phyloP scores from a whole-genome alignment of 352 stramenopile species.

The Globisporangium uncinulatum region DNA sequence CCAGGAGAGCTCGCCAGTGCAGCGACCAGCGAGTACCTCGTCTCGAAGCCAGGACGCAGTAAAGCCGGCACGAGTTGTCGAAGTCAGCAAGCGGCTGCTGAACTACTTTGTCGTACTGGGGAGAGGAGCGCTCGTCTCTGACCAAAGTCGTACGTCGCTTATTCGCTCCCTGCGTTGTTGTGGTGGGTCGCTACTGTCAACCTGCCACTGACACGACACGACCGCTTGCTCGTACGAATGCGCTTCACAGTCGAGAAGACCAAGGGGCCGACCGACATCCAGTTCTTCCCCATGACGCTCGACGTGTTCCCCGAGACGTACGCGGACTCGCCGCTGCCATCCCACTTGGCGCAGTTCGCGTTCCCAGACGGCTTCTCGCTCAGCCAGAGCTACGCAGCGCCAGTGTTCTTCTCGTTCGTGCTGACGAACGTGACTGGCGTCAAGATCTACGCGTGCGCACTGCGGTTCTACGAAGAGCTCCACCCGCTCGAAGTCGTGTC shows the following conservation, averaged over 20 bases:
- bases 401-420: slow-evolving; percentile 81
- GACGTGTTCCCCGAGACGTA: slow-evolving; percentile 63
- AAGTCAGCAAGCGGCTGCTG: slow-evolving; percentile 75
- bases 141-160: slow-evolving; percentile 53
- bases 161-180: not conserved
- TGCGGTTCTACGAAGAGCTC: slow-evolving; percentile 81
- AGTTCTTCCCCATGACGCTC: slow-evolving; percentile 59
- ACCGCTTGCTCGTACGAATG: not conserved
- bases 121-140: slow-evolving; percentile 42
- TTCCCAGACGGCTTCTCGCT: slow-evolving; percentile 74
- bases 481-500: slow-evolving; percentile 77
- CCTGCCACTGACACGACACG: not conserved
- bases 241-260: slow-evolving; percentile 54
- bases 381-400: slow-evolving; percentile 44
- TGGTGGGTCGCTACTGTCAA: not conserved
- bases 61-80: slow-evolving; percentile 52
- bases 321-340: slow-evolving; percentile 46
- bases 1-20: slow-evolving; percentile 28
- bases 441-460: slow-evolving; percentile 75
- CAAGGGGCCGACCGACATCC: slow-evolving; percentile 62
- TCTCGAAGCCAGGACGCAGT: slow-evolving; percentile 22
- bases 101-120: slow-evolving; percentile 83
- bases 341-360: slow-evolving; percentile 70
- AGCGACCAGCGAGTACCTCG: slow-evolving; percentile 11
- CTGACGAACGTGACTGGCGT: slow-evolving; percentile 76